A percentile compares a stretch with the other conserved stretches of the same genome.
Evolutionary conservation across 2,329 filamentous ascomycete species (phyloP).

Genomic region (Lasiodiplodia sp.): DNA sequence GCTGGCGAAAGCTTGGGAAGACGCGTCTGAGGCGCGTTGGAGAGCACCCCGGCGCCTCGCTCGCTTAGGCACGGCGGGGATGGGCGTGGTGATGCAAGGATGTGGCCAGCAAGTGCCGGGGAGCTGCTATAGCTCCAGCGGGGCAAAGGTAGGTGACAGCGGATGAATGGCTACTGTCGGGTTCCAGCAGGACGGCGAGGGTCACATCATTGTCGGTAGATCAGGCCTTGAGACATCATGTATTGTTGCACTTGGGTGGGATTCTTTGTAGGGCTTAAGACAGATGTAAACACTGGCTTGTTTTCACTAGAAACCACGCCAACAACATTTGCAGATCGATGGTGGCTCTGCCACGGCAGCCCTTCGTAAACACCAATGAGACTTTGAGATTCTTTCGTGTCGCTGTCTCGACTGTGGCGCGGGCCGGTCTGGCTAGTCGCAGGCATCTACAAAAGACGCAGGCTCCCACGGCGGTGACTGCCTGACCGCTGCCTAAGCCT

Average conservation of each 20-base stretch:
- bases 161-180: not conserved
- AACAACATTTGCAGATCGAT: not conserved
- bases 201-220: not conserved
- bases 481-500: conserved; percentile 18
- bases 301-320: not conserved
- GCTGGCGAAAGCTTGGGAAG: conserved; percentile 13
- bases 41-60: not conserved
- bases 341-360: not conserved
- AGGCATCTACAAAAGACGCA: conserved; percentile 18
- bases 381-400: not conserved
- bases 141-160: not conserved
- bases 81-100: conserved; percentile 19
- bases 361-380: not conserved
- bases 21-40: conserved; percentile 25
- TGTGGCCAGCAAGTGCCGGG: conserved; percentile 22
- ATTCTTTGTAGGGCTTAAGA: not conserved
- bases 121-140: conserved; percentile 29
- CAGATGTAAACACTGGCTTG: not conserved
- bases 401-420: not conserved
- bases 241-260: not conserved
- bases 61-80: conserved; percentile 26
- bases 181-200: not conserved
- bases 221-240: not conserved
- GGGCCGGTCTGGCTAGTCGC: not conserved
- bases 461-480: conserved; percentile 6